Base-by-base conservation (phyloP, 331 rosid species). In the Malus hybrid region DNA sequence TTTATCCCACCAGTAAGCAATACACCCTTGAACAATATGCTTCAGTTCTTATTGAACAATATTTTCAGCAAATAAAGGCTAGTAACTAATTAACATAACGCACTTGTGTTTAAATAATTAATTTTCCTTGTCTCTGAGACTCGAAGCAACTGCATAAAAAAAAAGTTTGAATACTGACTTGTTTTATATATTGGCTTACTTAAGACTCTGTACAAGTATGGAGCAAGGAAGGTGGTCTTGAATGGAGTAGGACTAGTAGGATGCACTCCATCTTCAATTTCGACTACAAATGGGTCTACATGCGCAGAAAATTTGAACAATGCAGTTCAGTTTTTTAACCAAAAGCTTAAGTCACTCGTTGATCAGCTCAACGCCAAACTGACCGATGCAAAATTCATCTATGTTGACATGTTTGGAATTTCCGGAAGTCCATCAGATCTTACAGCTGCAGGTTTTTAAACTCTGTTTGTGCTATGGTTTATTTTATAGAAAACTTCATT, bases 151-250 rank as follows among this genome's bases (percentile, higher is more conserved):
- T 56, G 24, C 24, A n/a, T 56, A 33, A 33, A 14, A 39, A 10
- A 5, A 14, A 13, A 4, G 54, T 48, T 48, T 48, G 18, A 48
- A 15, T 48, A 5, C 5, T 48, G 54, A 32, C 60, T 39, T 44
- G 7, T 54, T 10, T 24, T 36, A 44, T 6, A 46, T 61, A 31
- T 56, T 56, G 61, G 13, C 3, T 56, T 7, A 55, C 22, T n/a
- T 8, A 16, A 88, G 89, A 79, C 19, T 18, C 68, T 93, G 82
- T 65, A 90, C 39, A 36, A 1, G 11, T 52, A 76, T 44, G 98
- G 96, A 77, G 93, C 94, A 65, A 87, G 95, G 80, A 90, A 87
- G 65, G 70, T 90, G 71, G 85, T 74, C 6, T n/a, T 93, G 76
- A 10, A 79, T 61, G 94, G 90, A 6, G 4, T 81, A 14, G 73